Base-by-base conservation (phyloP, 805 yeast genomes). In the Peterozyma toletana region DNA sequence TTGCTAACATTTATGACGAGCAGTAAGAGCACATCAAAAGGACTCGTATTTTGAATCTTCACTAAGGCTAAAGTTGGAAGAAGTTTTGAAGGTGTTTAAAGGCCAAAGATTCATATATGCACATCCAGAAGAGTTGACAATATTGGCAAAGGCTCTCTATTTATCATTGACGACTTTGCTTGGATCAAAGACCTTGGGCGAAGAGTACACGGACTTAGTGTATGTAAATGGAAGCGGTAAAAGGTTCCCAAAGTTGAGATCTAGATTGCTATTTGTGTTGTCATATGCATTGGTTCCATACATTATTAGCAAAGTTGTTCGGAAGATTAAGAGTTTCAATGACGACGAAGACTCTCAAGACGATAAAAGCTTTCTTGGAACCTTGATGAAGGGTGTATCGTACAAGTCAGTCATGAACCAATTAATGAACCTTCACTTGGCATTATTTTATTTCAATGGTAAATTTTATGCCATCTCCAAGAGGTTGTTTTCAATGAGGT, bases 1-100 rank as follows among this genome's bases (percentile, higher is more conserved):
- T 7, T n/a, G 11, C 27, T 33, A 13, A 30, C 16, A 11, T 35
- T 35, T 16, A 40, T 36, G 17, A 14, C 1, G 13, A n/a, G 16
- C 47, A 69, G 95, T 91, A 33, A 74, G 96, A 42, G 87, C 97
- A 2, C 82, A 87, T 58, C 97, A 91, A 57, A 91, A 91, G 57
- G 99, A 91, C 60, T 72, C 78, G 3, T 86, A 83, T 52, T 77
- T 86, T 37, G 84, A 82, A 52, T 62, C 72, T 0, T 59, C 75
- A 2, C 63, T 87, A 17, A 66, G 72, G 33, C 60, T 66, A 2
- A 79, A 83, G 50, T 50, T 89, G 3, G 73, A 71, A 35, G 83
- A 79, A 16, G 75, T 77, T 0, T 48, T 81, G 5, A 79, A 74
- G 48, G 55, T 71, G 13, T 50, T 82, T 47, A 77, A 73, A 42